Base-by-base conservation (phyloP, 202 grass and related monocot genomes). In the Brachypodium distachyon region DNA sequence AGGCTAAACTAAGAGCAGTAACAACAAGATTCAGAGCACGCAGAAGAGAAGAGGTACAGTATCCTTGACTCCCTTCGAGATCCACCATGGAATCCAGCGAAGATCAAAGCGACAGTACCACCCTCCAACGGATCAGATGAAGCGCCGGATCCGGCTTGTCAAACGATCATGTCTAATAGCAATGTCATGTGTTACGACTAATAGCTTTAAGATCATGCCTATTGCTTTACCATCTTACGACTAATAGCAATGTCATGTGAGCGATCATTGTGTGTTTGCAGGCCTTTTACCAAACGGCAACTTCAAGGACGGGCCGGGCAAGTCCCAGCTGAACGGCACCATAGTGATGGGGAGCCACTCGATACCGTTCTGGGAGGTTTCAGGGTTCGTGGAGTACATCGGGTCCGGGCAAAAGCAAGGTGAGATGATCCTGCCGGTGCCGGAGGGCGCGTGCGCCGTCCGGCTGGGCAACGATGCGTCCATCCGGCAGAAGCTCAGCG, bases 401-500 rank as follows among this genome's bases (percentile, higher is more conserved):
- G 10, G 48, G 61, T 81, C 84, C 0, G 87, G 90, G 19, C 72
- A 87, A 44, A 67, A 49, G 77, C 87, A 87, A 59, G 54, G 68
- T 0, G 87, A 67, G 57, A 87, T 87, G 90, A 26, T 76, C 11
- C 60, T 93, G 58, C 13, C 73, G 19, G 81, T 87, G 46, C 90
- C 87, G 12, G 84, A 87, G 77, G 90, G 90, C n/a, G 77, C 42
- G n/a, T 42, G 70, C 58, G 90, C 90, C 27, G 73, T 93, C 29
- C 87, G 90, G 14, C 81, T 93, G 7, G 90, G 87, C 14, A 90
- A 93, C 60, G 90, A 93, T 47, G 90, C 87, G 11, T 80, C 87
- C 13, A 67, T 93, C 27, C 67, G 75, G 68, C 83, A 89, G 82
- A 63, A 29, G 50, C 71, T 89, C 25, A 56, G 31, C 28, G 58